Conservation (phyloP, 2,329 filamentous ascomycete species). For the Atkinsonella texensis region DNA sequence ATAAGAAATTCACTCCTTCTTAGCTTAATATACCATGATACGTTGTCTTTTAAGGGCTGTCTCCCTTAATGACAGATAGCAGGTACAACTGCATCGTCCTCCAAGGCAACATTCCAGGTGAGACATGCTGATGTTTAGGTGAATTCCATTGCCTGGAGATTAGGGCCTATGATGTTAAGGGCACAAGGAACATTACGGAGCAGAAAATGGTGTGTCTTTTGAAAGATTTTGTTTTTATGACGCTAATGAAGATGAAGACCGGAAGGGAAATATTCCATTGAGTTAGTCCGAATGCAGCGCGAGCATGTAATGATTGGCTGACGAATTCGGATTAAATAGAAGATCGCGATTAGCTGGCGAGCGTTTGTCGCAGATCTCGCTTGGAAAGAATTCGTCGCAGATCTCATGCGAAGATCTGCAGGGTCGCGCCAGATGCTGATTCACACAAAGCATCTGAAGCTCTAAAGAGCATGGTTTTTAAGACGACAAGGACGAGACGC, state of each 20-base stretch:
- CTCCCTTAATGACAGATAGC: neutral
- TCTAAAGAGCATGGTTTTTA: neutral
- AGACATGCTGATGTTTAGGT: neutral
- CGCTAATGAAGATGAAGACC: no score
- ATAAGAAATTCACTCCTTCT: neutral
- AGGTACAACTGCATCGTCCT: neutral
- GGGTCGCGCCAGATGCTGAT: neutral
- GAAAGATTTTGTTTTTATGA: neutral
- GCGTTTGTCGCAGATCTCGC: neutral
- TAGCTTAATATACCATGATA: neutral
- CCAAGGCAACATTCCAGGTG: neutral
- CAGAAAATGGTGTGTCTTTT: neutral
- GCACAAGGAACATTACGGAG: neutral
- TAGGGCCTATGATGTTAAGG: neutral
- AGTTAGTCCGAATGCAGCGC: neutral
- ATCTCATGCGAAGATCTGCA: neutral
- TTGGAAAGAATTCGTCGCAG: neutral
- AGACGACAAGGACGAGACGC: neutral
- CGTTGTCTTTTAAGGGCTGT: neutral
- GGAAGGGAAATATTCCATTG: no score
- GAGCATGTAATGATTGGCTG: neutral
- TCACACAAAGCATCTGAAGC: neutral
- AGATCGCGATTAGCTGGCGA: neutral
- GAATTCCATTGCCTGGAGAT: neutral
- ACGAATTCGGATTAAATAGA: neutral